phyloP scores from a whole-genome alignment of 345 rosid genomes.

The Linum lewisii region DNA sequence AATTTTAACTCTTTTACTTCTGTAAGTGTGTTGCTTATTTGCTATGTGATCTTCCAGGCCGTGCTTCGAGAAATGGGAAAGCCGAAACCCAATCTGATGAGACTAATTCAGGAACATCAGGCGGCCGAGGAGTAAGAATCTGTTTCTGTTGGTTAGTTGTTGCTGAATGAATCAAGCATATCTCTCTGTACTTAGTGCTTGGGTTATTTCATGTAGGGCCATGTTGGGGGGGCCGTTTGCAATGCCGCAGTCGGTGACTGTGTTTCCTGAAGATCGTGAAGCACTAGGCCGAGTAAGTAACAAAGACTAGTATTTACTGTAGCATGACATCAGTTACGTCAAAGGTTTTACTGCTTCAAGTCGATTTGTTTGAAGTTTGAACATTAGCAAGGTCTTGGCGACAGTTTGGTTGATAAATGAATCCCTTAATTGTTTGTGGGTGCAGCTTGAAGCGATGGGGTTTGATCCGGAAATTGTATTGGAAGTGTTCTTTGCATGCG shows the following conservation, averaged over 20 bases:
- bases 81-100: slow-evolving; percentile 75
- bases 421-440: not conserved
- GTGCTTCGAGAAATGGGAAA: slow-evolving; percentile 92
- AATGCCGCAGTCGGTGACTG: slow-evolving; percentile 82
- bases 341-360: too few relatives aligned
- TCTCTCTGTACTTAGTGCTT: not conserved
- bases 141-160: not conserved
- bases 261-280: slow-evolving; percentile 91
- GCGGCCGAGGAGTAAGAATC: slow-evolving; percentile 67
- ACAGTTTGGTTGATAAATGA: too few relatives aligned
- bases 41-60: slow-evolving; percentile 37
- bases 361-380: not conserved
- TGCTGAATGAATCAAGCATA: not conserved
- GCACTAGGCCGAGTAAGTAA: slow-evolving; percentile 78
- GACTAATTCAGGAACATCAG: slow-evolving; percentile 84
- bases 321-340: too few relatives aligned
- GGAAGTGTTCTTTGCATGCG: slow-evolving; percentile 86
- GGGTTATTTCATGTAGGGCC: slow-evolving; percentile 32
- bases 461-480: slow-evolving; percentile 65
- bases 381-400: too few relatives aligned
- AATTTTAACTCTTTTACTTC: not conserved
- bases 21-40: not conserved
- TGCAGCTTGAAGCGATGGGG: slow-evolving; percentile 55
- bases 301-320: too few relatives aligned
- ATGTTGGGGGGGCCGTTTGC: slow-evolving; percentile 50